Base-by-base conservation (phyloP, 2,329 filamentous ascomycete species). In the Epichloe hybrida region DNA sequence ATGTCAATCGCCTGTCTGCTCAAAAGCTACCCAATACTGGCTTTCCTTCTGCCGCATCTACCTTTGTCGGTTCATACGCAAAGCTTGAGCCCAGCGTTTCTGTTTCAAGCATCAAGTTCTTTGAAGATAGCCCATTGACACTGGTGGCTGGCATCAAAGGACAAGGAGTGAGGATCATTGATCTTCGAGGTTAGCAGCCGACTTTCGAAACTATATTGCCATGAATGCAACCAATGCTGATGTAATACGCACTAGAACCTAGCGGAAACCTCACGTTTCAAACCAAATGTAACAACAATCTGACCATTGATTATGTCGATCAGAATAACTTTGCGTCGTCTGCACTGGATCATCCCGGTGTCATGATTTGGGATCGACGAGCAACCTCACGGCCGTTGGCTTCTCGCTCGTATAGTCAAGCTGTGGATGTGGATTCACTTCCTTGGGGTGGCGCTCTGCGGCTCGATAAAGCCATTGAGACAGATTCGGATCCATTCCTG, bases 261-360 rank as follows among this genome's bases (percentile, higher is more conserved):
- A 70, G 71, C 13, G 69, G 72, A 20, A 74, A 75, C 6, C 69
- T 77, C 46, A 79, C 72, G n/a, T 83, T 82, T 56, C 76, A 76
- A 54, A 84, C 81, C 4, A 80, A 77, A 57, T 82, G 79, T 59
- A 83, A 81, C 63, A 84, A 84, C 58, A 84, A 84, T 56, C 64
- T 93, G 50, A 79, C 86, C 15, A 86, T 93, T 53, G 86, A 93
- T 67, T 86, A 86, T 53, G 72, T 81, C 21, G 85, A 94, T 58
- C 80, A 84, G 56, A 89, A 93, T 58, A 91, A 89, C 65, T 91
- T 93, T 67, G 82, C 87, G 1, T 90, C 87, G 1, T 88, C 86
- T 13, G 83, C 84, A 3, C 70, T 87, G 12, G 85, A 87, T 52
- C 82, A 87, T 47, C 83, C 86, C 0, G 80, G 81, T 7, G 74